Evolutionary conservation across 2,329 filamentous ascomycete genomes (phyloP).

Genomic region (Scedosporium minutisporum): DNA sequence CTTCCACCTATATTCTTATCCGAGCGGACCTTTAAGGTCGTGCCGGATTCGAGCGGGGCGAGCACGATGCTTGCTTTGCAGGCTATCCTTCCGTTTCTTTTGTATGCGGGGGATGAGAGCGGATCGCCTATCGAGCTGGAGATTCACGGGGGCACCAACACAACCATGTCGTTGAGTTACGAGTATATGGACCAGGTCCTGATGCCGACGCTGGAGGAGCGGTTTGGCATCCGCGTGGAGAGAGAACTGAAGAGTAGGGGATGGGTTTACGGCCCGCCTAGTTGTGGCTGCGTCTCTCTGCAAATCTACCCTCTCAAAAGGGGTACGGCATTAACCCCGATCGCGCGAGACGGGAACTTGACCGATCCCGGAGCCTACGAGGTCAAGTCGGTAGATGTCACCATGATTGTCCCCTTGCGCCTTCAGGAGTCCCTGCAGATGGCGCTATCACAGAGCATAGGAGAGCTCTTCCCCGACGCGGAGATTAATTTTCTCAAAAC

Average conservation of each 20-base stretch:
- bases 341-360: conserved; percentile 14
- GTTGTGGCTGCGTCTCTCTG: conserved; percentile 34
- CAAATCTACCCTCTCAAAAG: conserved; percentile 22
- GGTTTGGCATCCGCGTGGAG: conserved; percentile 38
- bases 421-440: conserved; percentile 31
- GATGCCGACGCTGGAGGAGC: conserved; percentile 40
- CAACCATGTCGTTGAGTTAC: conserved; percentile 45
- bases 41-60: conserved; percentile 38
- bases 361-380: conserved; percentile 19
- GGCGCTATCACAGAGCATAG: conserved; percentile 29
- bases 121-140: conserved; percentile 35
- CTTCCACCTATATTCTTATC: conserved; percentile 26
- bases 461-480: conserved; percentile 29
- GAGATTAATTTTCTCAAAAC: conserved; percentile 33
- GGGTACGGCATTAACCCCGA: conserved; percentile 27
- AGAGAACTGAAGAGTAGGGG: conserved; percentile 34
- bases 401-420: conserved; percentile 37
- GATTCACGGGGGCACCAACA: conserved; percentile 51
- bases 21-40: conserved; percentile 37
- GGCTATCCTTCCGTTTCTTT: conserved; percentile 47
- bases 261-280: conserved; percentile 38
- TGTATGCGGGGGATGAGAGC: conserved; percentile 40
- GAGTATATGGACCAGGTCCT: conserved; percentile 56
- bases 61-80: conserved; percentile 51
- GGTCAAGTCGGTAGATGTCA: conserved; percentile 39